phyloP scores from a whole-genome alignment of 768 basidiomycete species.

The Boletus rubroflammeus region DNA sequence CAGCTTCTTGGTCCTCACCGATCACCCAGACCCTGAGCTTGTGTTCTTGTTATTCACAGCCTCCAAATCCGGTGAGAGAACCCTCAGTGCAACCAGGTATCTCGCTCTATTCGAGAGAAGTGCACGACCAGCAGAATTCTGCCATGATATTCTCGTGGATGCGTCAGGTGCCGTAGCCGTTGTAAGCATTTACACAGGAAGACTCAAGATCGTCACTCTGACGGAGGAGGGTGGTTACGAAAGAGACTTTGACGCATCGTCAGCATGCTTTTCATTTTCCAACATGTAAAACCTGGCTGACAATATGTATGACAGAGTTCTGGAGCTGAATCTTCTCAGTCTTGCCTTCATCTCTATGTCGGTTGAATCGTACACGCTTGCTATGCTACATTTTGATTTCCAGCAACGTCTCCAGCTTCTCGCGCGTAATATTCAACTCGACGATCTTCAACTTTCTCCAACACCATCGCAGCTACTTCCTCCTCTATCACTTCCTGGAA shows the following conservation, averaged over 20 bases:
- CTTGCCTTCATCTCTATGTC: slow-evolving; percentile 53
- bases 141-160: slow-evolving; percentile 65
- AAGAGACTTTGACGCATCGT: slow-evolving; percentile 65
- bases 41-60: slow-evolving; percentile 55
- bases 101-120: slow-evolving; percentile 54
- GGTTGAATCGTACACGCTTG: slow-evolving; percentile 48
- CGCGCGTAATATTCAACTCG: slow-evolving; percentile 50
- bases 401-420: slow-evolving; percentile 59
- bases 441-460: slow-evolving; percentile 47
- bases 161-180: slow-evolving; percentile 58
- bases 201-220: slow-evolving; percentile 60
- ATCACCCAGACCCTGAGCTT: slow-evolving; percentile 74
- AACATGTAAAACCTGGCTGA: slow-evolving; percentile 1
- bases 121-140: slow-evolving; percentile 66
- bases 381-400: slow-evolving; percentile 66
- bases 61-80: slow-evolving; percentile 28
- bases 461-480: slow-evolving; percentile 46
- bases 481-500: slow-evolving; percentile 50
- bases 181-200: slow-evolving; percentile 65
- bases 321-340: slow-evolving; percentile 66
- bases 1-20: slow-evolving; percentile 62
- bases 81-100: slow-evolving; percentile 40
- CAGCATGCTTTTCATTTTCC: slow-evolving; percentile 27
- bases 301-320: slow-evolving; percentile 39
- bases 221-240: slow-evolving; percentile 48